Evolutionary conservation across 352 stramenopile species (phyloP).

Genomic region (Saprolegnia parasitica): DNA sequence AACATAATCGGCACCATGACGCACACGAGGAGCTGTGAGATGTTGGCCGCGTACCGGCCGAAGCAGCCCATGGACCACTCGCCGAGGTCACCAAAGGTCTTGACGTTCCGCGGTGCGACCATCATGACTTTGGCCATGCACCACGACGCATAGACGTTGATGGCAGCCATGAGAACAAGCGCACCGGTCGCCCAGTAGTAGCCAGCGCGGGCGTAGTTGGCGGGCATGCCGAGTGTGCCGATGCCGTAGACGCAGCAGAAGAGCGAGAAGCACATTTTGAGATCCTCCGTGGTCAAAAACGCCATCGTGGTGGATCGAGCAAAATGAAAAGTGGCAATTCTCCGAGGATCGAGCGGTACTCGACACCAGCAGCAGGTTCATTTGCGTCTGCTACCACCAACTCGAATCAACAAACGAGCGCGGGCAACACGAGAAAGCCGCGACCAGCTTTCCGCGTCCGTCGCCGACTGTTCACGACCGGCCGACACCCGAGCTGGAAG

Average conservation of each 20-base stretch:
- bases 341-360: background rate
- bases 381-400: background rate
- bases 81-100: slow-evolving; percentile 30
- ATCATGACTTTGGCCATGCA: slow-evolving; percentile 30
- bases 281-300: slow-evolving; percentile 27
- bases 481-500: too few relatives aligned
- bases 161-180: slow-evolving; percentile 29
- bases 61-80: slow-evolving; percentile 27
- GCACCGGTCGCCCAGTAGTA: slow-evolving; percentile 9
- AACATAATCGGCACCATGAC: slow-evolving; percentile 30
- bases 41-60: slow-evolving; percentile 20
- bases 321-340: slow-evolving; percentile 10
- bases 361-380: background rate
- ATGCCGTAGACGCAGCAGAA: slow-evolving; percentile 33
- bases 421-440: background rate
- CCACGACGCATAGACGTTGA: slow-evolving; percentile 29
- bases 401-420: background rate
- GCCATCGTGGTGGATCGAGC: slow-evolving; percentile 4
- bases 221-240: slow-evolving; percentile 30
- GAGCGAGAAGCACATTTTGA: slow-evolving; percentile 28
- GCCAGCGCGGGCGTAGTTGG: slow-evolving; percentile 29
- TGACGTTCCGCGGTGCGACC: slow-evolving; percentile 24
- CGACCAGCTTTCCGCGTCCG: background rate
- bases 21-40: slow-evolving; percentile 30
- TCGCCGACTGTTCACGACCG: background rate